These are phyloP conservation scores for Salvia sclarea DNA, from an alignment of 305 asterid genomes.

Conservation along the genomic window DNA sequence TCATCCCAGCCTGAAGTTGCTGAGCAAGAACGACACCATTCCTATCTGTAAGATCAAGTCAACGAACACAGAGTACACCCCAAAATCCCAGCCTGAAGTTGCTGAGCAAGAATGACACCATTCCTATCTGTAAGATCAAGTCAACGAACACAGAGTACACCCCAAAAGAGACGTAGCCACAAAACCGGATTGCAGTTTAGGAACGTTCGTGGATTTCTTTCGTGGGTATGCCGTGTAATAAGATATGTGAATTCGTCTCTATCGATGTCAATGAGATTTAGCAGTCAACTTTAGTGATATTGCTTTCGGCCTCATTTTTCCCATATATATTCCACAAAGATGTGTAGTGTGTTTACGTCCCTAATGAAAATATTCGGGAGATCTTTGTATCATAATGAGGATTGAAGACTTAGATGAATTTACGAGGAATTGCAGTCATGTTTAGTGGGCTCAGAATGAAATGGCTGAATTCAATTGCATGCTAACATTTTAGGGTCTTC, in stretches of 20 bases:
- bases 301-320: neutral
- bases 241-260: conserved; percentile 1
- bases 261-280: neutral
- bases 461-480: too few species aligned
- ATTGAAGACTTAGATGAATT: neutral
- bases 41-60: conserved; percentile 86
- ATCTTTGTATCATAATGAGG: neutral
- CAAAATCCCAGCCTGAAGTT: conserved; percentile 84
- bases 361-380: neutral
- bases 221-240: neutral
- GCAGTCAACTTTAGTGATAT: neutral
- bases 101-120: conserved; percentile 64
- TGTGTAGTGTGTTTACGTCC: neutral
- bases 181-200: conserved; percentile 16
- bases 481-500: too few species aligned
- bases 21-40: conserved; percentile 66
- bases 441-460: neutral
- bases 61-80: conserved; percentile 33
- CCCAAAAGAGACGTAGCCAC: conserved; percentile 32
- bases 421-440: neutral
- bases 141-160: conserved; percentile 40
- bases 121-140: conserved; percentile 84
- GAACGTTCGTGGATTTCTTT: conserved; percentile 14
- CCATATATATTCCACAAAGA: neutral
- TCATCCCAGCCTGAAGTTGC: conserved; percentile 81